phyloP scores from a whole-genome alignment of 2,329 filamentous ascomycete species.

The Neospermospora avenae region DNA sequence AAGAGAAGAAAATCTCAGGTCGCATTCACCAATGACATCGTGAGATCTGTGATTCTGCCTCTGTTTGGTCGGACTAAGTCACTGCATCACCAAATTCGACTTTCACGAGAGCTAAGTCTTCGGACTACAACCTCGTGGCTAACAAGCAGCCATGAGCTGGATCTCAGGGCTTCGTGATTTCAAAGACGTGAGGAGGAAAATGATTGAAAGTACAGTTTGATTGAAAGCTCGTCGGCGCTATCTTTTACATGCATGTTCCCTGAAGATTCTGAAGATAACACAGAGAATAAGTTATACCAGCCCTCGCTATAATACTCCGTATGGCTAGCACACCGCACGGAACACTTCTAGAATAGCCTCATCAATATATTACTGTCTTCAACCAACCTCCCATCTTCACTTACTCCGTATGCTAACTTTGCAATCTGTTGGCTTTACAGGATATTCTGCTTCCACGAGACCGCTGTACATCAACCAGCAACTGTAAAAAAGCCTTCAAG shows the following conservation, averaged over 20 bases:
- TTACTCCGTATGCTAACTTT: background rate
- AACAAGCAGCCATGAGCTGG: background rate
- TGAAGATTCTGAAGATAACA: background rate
- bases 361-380: background rate
- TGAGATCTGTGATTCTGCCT: constrained; percentile 13
- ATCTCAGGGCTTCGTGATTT: background rate
- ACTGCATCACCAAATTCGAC: background rate
- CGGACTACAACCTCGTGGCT: background rate
- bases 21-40: constrained; percentile 20
- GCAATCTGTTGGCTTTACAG: no score
- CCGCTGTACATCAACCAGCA: background rate
- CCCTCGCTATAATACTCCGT: background rate
- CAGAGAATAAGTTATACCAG: background rate
- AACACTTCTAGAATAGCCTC: constrained; percentile 2
- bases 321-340: background rate
- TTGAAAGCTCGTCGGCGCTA: constrained; percentile 6
- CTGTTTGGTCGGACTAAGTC: constrained; percentile 24
- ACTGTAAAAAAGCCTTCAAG: background rate
- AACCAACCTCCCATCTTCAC: background rate
- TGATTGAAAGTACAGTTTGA: constrained; percentile 8
- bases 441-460: no score
- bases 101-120: constrained; percentile 1
- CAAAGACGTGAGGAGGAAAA: background rate
- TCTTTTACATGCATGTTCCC: background rate
- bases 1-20: constrained; percentile 7